These are phyloP conservation scores for Corymbia maculata DNA, from an alignment of 345 rosid genomes.

Conservation along the genomic window DNA sequence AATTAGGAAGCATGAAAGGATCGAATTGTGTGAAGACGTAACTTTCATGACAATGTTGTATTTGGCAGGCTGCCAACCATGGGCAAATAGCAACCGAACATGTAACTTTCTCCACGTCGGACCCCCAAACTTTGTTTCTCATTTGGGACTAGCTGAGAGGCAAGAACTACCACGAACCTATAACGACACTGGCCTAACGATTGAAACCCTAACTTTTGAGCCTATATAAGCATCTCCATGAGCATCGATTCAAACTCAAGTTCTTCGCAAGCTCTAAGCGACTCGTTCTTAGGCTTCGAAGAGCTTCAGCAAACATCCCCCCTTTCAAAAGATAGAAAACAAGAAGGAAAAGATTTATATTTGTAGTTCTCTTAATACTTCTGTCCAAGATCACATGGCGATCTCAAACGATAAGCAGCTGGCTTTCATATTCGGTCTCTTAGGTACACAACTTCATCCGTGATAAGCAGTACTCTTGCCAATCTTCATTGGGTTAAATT, in stretches of 20 bases:
- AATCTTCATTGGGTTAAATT: not conserved
- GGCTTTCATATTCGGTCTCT: constrained; percentile 54
- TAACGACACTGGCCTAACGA: not conserved
- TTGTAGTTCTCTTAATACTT: not conserved
- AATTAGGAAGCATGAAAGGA: not conserved
- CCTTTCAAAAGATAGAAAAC: not conserved
- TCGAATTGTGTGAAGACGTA: not conserved
- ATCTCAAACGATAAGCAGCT: constrained; percentile 18
- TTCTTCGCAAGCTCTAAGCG: not conserved
- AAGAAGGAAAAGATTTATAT: not conserved
- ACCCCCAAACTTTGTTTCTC: not conserved
- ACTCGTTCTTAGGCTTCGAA: not conserved
- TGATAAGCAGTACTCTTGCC: not conserved
- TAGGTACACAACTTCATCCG: constrained; percentile 21
- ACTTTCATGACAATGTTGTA: not conserved
- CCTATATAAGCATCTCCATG: not conserved
- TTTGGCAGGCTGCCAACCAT: not conserved
- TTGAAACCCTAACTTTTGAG: not conserved
- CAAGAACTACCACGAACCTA: not conserved
- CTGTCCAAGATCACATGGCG: constrained; percentile 10
- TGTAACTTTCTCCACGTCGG: not conserved
- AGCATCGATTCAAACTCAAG: not conserved
- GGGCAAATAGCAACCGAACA: not conserved
- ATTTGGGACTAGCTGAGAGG: not conserved
- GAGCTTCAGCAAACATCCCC: not conserved